Percentiles rank a stretch among this genome's conserved stretches.
Evolutionary conservation across 2,329 filamentous ascomycete species (phyloP).

Genomic region (Aschersonia sp.): DNA sequence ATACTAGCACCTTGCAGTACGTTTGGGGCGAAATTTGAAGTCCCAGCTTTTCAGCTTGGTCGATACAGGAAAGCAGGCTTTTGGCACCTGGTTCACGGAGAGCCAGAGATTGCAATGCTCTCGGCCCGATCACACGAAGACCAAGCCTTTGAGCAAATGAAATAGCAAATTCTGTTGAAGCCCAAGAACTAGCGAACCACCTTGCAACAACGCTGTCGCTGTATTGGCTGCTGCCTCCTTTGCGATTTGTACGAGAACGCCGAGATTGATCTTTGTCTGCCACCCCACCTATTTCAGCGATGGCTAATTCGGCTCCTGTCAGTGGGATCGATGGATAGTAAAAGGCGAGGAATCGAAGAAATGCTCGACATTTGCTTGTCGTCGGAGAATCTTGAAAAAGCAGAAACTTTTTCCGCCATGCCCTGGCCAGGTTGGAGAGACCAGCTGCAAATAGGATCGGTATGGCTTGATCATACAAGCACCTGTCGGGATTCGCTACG

Average conservation of each 20-base stretch:
- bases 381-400: slow-evolving; percentile 26
- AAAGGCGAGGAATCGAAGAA: slow-evolving; percentile 29
- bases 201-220: slow-evolving; percentile 52
- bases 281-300: slow-evolving; percentile 3
- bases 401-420: slow-evolving; percentile 32
- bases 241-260: not conserved
- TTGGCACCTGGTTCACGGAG: slow-evolving; percentile 42
- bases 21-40: slow-evolving; percentile 48
- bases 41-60: slow-evolving; percentile 42
- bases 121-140: slow-evolving; percentile 55
- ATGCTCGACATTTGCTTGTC: slow-evolving; percentile 25
- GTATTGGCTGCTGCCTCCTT: slow-evolving; percentile 7
- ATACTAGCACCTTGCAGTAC: slow-evolving; percentile 51
- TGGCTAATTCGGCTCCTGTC: slow-evolving; percentile 18
- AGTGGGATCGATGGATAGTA: slow-evolving; percentile 29
- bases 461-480: slow-evolving; percentile 36
- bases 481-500: slow-evolving; percentile 23
- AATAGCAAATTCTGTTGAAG: slow-evolving; percentile 59
- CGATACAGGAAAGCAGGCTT: slow-evolving; percentile 43
- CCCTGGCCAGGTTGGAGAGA: slow-evolving; percentile 23
- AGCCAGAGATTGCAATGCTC: slow-evolving; percentile 65
- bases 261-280: not conserved
- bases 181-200: slow-evolving; percentile 60
- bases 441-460: slow-evolving; percentile 34
- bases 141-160: slow-evolving; percentile 56